These are phyloP conservation scores for Aspergillus diversus DNA, from an alignment of 495 filamentous ascomycete species.

Conservation along the genomic window DNA sequence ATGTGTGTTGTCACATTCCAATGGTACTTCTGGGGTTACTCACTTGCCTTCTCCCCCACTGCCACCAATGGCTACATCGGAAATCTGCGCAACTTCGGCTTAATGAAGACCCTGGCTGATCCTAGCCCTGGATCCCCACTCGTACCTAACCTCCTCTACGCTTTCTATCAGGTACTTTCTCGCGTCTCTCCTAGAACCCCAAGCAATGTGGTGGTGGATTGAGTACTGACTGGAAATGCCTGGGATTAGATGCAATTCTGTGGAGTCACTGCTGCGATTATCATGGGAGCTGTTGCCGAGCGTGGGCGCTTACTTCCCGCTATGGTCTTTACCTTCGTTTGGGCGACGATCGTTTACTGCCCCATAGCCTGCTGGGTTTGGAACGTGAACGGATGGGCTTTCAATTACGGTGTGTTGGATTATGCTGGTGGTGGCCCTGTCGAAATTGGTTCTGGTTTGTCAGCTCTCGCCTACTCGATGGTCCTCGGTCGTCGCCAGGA, in stretches of 20 bases:
- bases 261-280: constrained; percentile 87
- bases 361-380: constrained; percentile 94
- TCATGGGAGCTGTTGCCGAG: constrained; percentile 90
- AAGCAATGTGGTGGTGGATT: too few relatives aligned
- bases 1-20: constrained; percentile 70
- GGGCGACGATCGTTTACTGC: constrained; percentile 97
- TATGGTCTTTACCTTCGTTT: constrained; percentile 93
- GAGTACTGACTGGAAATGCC: constrained; percentile 3
- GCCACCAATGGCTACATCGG: constrained; percentile 71
- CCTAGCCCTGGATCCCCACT: constrained; percentile 67
- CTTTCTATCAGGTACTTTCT: constrained; percentile 67
- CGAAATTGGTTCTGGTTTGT: constrained; percentile 93
- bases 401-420: constrained; percentile 89
- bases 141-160: constrained; percentile 65
- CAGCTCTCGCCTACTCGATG: constrained; percentile 92
- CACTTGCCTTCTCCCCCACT: constrained; percentile 66
- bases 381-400: constrained; percentile 93
- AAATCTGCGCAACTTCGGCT: constrained; percentile 64
- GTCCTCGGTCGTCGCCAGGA: constrained; percentile 96
- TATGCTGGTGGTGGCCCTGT: constrained; percentile 97
- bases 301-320: constrained; percentile 92
- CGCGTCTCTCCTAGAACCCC: neutral
- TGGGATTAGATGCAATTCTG: constrained; percentile 86
- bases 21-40: constrained; percentile 79
- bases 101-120: constrained; percentile 65